These are phyloP conservation scores for Metarhizium guizhouense DNA, from an alignment of 2,329 filamentous ascomycete species.

Conservation along the genomic window DNA sequence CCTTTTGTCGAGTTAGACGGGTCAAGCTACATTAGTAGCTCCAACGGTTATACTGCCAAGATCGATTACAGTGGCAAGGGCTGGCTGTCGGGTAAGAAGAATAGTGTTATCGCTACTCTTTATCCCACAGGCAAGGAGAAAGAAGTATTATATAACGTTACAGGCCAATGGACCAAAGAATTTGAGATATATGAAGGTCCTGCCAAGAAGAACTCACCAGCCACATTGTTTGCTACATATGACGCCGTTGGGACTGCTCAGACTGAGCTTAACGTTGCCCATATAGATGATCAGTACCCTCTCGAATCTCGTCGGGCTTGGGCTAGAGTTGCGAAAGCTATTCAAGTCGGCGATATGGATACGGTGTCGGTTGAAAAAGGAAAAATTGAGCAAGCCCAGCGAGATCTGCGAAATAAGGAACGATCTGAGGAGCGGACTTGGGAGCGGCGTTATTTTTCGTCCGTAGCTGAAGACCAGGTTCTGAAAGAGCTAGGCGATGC, in stretches of 20 bases:
- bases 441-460: constrained; percentile 76
- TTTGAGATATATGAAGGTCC: constrained; percentile 68
- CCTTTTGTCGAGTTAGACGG: constrained; percentile 90
- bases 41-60: constrained; percentile 76
- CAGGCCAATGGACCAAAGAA: constrained; percentile 82
- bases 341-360: constrained; percentile 78
- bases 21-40: constrained; percentile 76
- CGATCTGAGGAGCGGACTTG: constrained; percentile 66
- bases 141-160: constrained; percentile 68
- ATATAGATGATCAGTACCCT: constrained; percentile 71
- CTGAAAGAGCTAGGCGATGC: constrained; percentile 35
- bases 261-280: constrained; percentile 61
- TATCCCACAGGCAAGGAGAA: constrained; percentile 64
- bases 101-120: constrained; percentile 70
- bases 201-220: constrained; percentile 38
- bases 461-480: constrained; percentile 34
- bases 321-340: constrained; percentile 74
- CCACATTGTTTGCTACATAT: constrained; percentile 48
- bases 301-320: constrained; percentile 85
- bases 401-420: constrained; percentile 63
- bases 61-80: constrained; percentile 91
- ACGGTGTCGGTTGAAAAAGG: constrained; percentile 68
- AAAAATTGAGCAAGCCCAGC: constrained; percentile 84
- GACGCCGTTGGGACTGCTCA: constrained; percentile 47
- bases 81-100: constrained; percentile 94